Conservation (phyloP, 495 filamentous ascomycete genomes). For the Aspergillus baeticus region DNA sequence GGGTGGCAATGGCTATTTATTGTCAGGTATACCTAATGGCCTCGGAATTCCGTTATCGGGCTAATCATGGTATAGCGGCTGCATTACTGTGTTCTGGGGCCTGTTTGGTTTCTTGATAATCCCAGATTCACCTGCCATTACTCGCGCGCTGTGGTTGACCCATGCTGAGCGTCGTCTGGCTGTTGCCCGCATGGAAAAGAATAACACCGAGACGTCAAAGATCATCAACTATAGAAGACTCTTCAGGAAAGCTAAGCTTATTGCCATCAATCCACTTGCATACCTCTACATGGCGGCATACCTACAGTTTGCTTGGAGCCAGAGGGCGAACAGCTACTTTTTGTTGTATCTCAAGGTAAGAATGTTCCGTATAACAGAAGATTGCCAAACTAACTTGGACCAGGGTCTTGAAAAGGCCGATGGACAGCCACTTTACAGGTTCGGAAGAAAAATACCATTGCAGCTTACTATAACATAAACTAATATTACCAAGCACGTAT, state of each 20-base stretch:
- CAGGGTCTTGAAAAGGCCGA: constrained; percentile 5
- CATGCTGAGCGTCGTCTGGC: constrained; percentile 13
- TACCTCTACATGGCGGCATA: constrained; percentile 18
- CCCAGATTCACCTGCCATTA: constrained; percentile 17
- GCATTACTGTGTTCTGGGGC: constrained; percentile 17
- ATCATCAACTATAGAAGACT: constrained; percentile 11
- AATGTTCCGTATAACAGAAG: no score
- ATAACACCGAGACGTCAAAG: constrained; percentile 16
- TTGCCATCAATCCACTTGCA: constrained; percentile 9
- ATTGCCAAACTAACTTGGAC: neutral
- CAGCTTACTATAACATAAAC: no score
- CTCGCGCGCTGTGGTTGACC: constrained; percentile 20
- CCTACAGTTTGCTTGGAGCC: constrained; percentile 16
- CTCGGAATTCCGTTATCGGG: neutral
- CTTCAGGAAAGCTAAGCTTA: constrained; percentile 9
- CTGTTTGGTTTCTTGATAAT: constrained; percentile 17
- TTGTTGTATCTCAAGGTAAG: constrained; percentile 17
- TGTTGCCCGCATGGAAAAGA: constrained; percentile 13
- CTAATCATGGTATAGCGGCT: neutral
- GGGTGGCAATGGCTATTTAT: constrained; percentile 26
- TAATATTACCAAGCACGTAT: constrained; percentile 11
- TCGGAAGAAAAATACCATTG: neutral
- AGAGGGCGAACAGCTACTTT: constrained; percentile 19
- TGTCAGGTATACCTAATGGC: constrained; percentile 2
- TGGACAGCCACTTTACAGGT: constrained; percentile 11